Evolutionary conservation across 805 yeast species (phyloP), one percentile per base, ranked within the genome.

Genomic region (Candida ficus): DNA sequence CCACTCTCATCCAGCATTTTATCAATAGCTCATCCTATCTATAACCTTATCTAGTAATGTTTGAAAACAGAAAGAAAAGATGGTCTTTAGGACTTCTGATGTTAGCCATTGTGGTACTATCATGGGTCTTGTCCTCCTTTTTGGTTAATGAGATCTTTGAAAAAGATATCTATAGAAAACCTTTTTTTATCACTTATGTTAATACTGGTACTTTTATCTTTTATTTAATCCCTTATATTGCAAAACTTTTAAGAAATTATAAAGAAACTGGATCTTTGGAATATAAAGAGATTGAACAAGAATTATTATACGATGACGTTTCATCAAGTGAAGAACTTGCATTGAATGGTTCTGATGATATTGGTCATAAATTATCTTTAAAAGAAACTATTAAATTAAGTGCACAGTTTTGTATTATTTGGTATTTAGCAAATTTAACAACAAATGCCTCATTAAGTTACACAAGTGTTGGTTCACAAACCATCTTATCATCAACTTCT

Each of bases 391-490:
- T 87, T 11, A 64, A 64, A 42, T 62, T 93, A 33, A 80, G 96
- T 46, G 71, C 82, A 12, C 86, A 88, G 63, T 93, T 93, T 60
- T 83, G 95, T 47, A 63, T 84, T 4, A 66, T 93, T 32, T 93
- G 99, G 99, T 93, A 87, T 57, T 45, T 80, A 14, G 95, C 98
- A 3, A 93, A 93, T 60, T 70, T 90, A 48, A 82, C 86, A 41
- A 88, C 93, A 25, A 93, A 93, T 62, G 87, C 95, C 0, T 80
- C 95, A 17, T 68, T 93, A 38, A 74, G 83, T 19, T 93, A 83
- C 61, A 93, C 99, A 0, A 80, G 90, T 11, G 99, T 93, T 17
- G 95, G 95, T 2, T 83, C 93, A 12, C 97, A 95, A 54, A 93
- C 98, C 3, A 91, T 93, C 19, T 64, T 93, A 29, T 84, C 96